phyloP scores from a whole-genome alignment of 73 alveolate genomes.

The Symbiodinium pilosum region DNA sequence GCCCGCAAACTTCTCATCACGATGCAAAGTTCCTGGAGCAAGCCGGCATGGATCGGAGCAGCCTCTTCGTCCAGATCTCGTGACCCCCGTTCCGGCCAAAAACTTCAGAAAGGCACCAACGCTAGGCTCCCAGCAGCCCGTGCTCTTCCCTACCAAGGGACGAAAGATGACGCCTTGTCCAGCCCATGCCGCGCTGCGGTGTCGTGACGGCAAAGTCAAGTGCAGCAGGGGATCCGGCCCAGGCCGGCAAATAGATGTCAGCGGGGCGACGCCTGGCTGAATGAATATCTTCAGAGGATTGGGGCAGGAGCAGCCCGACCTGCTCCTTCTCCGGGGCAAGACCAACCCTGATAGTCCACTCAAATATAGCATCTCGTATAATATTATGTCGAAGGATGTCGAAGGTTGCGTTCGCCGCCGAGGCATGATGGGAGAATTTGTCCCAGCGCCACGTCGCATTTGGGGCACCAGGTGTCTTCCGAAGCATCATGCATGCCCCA shows the following conservation, averaged over 20 bases:
- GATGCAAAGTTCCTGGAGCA: constrained; percentile 15
- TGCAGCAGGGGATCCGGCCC: not conserved
- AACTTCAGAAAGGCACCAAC: not conserved
- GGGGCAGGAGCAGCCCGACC: not conserved
- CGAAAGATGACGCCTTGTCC: not conserved
- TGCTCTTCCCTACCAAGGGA: constrained; percentile 21
- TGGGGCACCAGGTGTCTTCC: not conserved
- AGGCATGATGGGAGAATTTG: not conserved
- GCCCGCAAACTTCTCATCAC: not conserved
- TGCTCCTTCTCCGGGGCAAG: not conserved
- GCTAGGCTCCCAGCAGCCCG: constrained; percentile 6
- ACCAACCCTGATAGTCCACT: not conserved
- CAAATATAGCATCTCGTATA: not conserved
- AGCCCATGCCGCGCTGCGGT: not conserved
- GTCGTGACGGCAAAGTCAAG: not conserved
- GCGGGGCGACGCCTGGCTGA: not conserved
- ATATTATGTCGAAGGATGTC: not conserved
- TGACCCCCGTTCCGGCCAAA: not conserved
- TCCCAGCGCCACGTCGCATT: not conserved
- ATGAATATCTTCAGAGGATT: not conserved
- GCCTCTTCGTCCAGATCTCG: not conserved
- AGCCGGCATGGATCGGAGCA: not conserved
- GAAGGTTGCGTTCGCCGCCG: not conserved
- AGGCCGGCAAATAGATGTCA: not conserved
- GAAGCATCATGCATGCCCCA: not conserved